Conservation (phyloP, 1,139 yeast genomes). For the Fermentozyma sake region DNA sequence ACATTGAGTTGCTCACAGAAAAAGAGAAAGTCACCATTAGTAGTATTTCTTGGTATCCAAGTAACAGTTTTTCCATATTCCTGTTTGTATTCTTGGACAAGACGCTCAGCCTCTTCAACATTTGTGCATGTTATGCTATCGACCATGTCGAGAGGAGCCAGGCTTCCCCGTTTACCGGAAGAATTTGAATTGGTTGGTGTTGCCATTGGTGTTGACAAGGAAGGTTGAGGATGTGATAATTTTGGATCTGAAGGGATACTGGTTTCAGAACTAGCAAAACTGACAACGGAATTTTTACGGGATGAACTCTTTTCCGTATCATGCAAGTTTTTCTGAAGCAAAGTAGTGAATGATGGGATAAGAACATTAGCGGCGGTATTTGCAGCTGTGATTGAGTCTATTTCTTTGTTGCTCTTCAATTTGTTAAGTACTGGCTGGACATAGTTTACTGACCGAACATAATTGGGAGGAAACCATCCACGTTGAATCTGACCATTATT, state of each 20-base stretch:
- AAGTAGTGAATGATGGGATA: conserved; percentile 40
- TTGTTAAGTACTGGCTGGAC: conserved; percentile 44
- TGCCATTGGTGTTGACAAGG: conserved; percentile 1
- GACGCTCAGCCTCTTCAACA: conserved; percentile 35
- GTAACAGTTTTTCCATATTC: conserved; percentile 24
- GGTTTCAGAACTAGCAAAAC: conserved; percentile 43
- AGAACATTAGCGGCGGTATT: conserved; percentile 49
- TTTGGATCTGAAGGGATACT: conserved; percentile 18
- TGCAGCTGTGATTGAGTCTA: conserved; percentile 45
- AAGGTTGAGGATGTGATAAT: conserved; percentile 1
- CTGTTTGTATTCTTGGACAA: conserved; percentile 29
- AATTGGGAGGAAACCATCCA: conserved; percentile 76
- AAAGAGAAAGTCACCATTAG: conserved; percentile 52
- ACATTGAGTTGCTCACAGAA: conserved; percentile 57
- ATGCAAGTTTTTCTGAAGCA: conserved; percentile 30
- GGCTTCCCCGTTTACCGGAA: conserved; percentile 6
- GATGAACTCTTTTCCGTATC: conserved; percentile 31
- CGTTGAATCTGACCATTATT: conserved; percentile 36
- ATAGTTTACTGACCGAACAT: conserved; percentile 46
- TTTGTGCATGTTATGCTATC: conserved; percentile 16
- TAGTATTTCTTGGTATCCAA: conserved; percentile 57
- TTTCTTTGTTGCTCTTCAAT: conserved; percentile 36
- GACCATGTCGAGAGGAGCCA: conserved; percentile 8
- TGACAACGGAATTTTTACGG: conserved; percentile 44
- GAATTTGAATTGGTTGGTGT: conserved; percentile 3